Evolutionary conservation across 202 grass and related monocot species (phyloP).

Genomic region (Cymbopogon flexuosus): DNA sequence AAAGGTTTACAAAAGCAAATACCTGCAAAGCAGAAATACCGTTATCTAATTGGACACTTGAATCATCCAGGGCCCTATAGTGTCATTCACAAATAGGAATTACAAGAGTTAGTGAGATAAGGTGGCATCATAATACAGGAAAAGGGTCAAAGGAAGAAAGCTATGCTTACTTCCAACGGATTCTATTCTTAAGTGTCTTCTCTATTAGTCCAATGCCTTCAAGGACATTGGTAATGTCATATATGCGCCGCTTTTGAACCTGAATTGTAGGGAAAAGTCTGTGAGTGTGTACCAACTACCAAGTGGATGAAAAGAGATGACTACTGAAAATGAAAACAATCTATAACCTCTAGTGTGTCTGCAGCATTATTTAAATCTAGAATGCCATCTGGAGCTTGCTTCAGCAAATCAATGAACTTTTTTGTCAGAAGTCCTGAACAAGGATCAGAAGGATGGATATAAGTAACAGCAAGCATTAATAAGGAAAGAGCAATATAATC

Average conservation of each 20-base stretch:
- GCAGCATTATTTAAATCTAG: conserved; percentile 99
- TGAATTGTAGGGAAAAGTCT: conserved; percentile 31
- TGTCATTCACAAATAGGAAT: conserved; percentile 7
- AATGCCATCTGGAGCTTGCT: conserved; percentile 78
- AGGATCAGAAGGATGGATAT: conserved; percentile 22
- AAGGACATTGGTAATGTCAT: conserved; percentile 98
- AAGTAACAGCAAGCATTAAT: conserved; percentile 24
- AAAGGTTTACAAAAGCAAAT: conserved; percentile 19
- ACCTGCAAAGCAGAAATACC: conserved; percentile 77
- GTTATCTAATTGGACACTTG: conserved; percentile 60
- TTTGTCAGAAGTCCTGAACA: conserved; percentile 86
- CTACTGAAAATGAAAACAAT: conserved; percentile 18
- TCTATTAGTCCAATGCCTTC: conserved; percentile 98
- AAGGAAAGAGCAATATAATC: conserved; percentile 5
- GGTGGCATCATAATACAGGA: conserved; percentile 10
- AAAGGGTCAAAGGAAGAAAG: conserved; percentile 30
- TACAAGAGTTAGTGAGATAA: conserved; percentile 23
- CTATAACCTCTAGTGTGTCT: conserved; percentile 76
- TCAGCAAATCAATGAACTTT: conserved; percentile 92
- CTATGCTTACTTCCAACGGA: conserved; percentile 81
- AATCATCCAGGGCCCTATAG: conserved; percentile 76
- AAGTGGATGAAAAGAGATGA: conserved; percentile 4
- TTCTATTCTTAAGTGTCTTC: conserved; percentile 91
- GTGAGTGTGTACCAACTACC: neutral
- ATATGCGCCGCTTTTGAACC: conserved; percentile 98